Evolutionary conservation across 78 protist genomes (phyloP).

Genomic region (Speleostelium caveatum): DNA sequence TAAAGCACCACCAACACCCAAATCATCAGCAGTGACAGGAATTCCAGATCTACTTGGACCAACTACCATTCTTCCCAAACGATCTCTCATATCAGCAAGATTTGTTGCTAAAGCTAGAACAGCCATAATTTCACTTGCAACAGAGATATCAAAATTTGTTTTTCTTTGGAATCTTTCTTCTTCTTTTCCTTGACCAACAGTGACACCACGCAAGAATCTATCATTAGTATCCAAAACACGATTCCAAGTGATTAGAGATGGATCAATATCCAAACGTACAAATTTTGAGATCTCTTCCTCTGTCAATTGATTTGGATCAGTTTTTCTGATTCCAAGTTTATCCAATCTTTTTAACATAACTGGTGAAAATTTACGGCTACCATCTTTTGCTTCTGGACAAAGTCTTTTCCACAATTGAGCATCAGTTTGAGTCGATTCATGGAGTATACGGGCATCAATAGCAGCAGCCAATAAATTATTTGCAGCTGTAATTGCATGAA

Average conservation of each 20-base stretch:
- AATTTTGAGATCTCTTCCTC: slow-evolving; percentile 86
- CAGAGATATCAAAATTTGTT: slow-evolving; percentile 97
- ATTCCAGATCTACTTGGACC: slow-evolving; percentile 79
- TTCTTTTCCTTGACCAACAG: slow-evolving; percentile 92
- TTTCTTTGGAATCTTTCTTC: slow-evolving; percentile 90
- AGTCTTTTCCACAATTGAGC: slow-evolving; percentile 87
- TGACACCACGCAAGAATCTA: slow-evolving; percentile 95
- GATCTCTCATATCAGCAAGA: slow-evolving; percentile 90
- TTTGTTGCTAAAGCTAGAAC: slow-evolving; percentile 91
- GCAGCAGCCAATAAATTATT: slow-evolving; percentile 98
- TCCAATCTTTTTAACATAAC: slow-evolving; percentile 90
- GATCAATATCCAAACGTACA: slow-evolving; percentile 96
- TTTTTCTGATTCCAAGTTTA: slow-evolving; percentile 92
- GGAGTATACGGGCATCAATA: slow-evolving; percentile 97
- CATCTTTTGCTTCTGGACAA: slow-evolving; percentile 83
- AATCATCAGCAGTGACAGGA: slow-evolving; percentile 96
- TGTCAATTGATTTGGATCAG: slow-evolving; percentile 89
- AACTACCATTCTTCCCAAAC: slow-evolving; percentile 88
- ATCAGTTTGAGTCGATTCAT: slow-evolving; percentile 93
- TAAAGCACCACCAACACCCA: slow-evolving; percentile 97
- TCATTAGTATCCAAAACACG: slow-evolving; percentile 95
- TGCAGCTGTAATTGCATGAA: slow-evolving; percentile 99
- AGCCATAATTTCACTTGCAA: slow-evolving; percentile 99
- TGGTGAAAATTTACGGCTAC: slow-evolving; percentile 77
- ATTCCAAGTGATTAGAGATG: slow-evolving; percentile 96